phyloP scores from a whole-genome alignment of 805 yeast species.

The Cyberlindnera saturnus region DNA sequence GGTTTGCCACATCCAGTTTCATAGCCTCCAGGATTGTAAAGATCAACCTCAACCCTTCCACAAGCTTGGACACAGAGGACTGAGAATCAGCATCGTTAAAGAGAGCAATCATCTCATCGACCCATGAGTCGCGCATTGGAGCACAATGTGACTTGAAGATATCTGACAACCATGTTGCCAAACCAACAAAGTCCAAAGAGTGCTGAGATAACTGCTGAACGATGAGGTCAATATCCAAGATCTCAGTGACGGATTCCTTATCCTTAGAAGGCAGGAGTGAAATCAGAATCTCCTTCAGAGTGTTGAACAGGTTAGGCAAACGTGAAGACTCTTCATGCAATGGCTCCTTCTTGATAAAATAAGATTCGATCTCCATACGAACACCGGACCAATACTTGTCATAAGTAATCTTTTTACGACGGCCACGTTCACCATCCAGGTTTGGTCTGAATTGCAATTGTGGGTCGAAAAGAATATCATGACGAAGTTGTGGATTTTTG shows the following conservation, averaged over 20 bases:
- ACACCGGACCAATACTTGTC: slow-evolving; percentile 84
- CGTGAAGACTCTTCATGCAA: slow-evolving; percentile 9
- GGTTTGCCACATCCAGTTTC: slow-evolving; percentile 94
- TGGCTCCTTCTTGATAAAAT: slow-evolving; percentile 9
- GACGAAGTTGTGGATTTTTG: slow-evolving; percentile 87
- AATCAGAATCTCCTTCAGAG: slow-evolving; percentile 71
- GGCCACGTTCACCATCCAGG: slow-evolving; percentile 85
- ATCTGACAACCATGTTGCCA: slow-evolving; percentile 68
- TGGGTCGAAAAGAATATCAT: slow-evolving; percentile 89
- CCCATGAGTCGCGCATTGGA: slow-evolving; percentile 92
- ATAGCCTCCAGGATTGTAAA: slow-evolving; percentile 86
- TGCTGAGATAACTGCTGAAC: slow-evolving; percentile 69
- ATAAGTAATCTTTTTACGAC: slow-evolving; percentile 65
- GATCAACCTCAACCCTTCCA: slow-evolving; percentile 70
- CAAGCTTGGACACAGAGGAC: slow-evolving; percentile 38
- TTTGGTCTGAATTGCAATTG: slow-evolving; percentile 88
- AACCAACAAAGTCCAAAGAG: slow-evolving; percentile 64
- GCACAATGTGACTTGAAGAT: slow-evolving; percentile 89
- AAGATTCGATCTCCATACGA: slow-evolving; percentile 55
- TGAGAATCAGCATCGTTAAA: slow-evolving; percentile 32
- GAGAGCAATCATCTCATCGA: slow-evolving; percentile 64
- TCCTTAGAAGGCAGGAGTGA: slow-evolving; percentile 76
- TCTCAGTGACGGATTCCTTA: slow-evolving; percentile 56
- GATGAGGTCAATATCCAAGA: slow-evolving; percentile 69
- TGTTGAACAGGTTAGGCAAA: slow-evolving; percentile 66